A percentile compares a stretch with the other conserved stretches of the same genome.
Evolutionary conservation across 176 grass and related monocot species (phyloP).

Genomic region (Aegilops tauschii): DNA sequence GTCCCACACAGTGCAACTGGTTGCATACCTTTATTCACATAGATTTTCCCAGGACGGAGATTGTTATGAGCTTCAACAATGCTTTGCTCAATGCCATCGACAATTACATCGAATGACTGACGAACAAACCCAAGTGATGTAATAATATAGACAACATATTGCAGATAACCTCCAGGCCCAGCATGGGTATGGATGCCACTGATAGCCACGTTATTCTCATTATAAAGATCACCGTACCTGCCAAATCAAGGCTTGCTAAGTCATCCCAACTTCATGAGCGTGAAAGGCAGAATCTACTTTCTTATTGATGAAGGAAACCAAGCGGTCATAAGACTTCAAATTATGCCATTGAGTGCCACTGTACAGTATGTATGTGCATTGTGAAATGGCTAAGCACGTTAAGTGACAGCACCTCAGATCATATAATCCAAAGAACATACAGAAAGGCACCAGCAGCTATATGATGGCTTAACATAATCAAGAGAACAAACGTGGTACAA

Average conservation of each 20-base stretch:
- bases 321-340: background rate
- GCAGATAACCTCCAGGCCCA: conserved; percentile 95
- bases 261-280: conserved; percentile 16
- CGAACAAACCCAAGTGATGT: conserved; percentile 97
- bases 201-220: conserved; percentile 85
- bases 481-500: background rate
- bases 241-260: conserved; percentile 30
- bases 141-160: conserved; percentile 92
- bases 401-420: background rate
- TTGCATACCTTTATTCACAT: conserved; percentile 81
- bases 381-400: background rate
- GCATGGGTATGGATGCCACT: conserved; percentile 97
- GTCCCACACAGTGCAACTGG: background rate
- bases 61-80: conserved; percentile 93
- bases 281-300: background rate
- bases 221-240: conserved; percentile 91
- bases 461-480: background rate
- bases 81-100: conserved; percentile 91
- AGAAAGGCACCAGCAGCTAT: background rate
- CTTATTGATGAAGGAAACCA: background rate
- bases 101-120: conserved; percentile 94
- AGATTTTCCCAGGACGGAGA: conserved; percentile 73
- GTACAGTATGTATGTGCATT: background rate
- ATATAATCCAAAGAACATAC: background rate
- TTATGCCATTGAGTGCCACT: background rate